phyloP scores from a whole-genome alignment of 257 asterid genomes.

The Salvia rosmarinus region DNA sequence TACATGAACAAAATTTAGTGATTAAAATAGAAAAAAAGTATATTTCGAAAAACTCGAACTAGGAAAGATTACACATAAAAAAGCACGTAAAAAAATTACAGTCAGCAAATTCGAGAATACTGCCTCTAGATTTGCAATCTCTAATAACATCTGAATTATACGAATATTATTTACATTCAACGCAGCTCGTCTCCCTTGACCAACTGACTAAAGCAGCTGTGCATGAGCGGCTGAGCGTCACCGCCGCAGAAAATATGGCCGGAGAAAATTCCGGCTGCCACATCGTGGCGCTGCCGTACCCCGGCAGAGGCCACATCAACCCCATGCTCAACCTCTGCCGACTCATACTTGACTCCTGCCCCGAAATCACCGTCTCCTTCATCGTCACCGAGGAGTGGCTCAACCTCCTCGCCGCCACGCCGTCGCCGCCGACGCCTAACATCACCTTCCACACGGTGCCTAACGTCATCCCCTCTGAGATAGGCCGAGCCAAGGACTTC shows the following conservation, averaged over 20 bases:
- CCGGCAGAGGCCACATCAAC: slow-evolving; percentile 70
- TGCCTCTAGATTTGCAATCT: no score
- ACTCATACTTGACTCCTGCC: slow-evolving; percentile 30
- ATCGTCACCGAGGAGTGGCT: slow-evolving; percentile 47
- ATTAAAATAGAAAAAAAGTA: no score
- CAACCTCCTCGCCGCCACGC: slow-evolving; percentile 35
- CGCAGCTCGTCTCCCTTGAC: neutral
- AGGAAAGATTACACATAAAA: no score
- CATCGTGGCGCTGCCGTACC: slow-evolving; percentile 58
- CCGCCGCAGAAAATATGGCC: slow-evolving; percentile 20
- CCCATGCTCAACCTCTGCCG: slow-evolving; percentile 56
- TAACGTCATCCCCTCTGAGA: slow-evolving; percentile 60
- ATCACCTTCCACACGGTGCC: slow-evolving; percentile 49
- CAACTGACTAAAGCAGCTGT: neutral
- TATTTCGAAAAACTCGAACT: no score
- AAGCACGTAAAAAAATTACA: no score
- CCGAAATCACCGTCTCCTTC: slow-evolving; percentile 43
- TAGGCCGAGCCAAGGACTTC: slow-evolving; percentile 38
- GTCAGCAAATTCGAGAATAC: no score
- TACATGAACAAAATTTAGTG: no score
- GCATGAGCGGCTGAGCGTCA: neutral
- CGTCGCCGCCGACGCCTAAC: slow-evolving; percentile 34
- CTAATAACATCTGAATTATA: no score
- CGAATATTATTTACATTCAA: no score
- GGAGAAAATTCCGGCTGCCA: slow-evolving; percentile 30